Evolutionary conservation across 495 filamentous ascomycete species (phyloP).

Genomic region (Neurospora sp.): DNA sequence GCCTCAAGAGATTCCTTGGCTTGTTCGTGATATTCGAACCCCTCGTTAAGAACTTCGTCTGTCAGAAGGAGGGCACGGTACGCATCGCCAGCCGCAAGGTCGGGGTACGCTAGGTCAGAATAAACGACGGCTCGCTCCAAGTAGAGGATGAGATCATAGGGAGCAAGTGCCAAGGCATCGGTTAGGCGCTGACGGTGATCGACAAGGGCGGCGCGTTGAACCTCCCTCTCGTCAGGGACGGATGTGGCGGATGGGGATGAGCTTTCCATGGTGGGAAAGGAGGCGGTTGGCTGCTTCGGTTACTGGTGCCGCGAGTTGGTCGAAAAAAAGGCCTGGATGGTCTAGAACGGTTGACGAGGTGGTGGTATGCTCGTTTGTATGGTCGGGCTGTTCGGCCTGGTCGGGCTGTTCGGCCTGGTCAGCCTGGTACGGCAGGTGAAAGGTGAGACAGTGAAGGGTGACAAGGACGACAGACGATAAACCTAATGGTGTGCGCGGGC

Average conservation of each 20-base stretch:
- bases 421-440: background rate
- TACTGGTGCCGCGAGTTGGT: background rate
- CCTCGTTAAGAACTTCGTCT: constrained; percentile 66
- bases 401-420: background rate
- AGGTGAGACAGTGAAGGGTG: background rate
- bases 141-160: constrained; percentile 73
- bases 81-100: constrained; percentile 81
- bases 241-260: constrained; percentile 21
- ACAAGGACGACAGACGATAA: background rate
- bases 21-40: constrained; percentile 54
- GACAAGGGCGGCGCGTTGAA: constrained; percentile 31
- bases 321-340: background rate
- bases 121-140: constrained; percentile 62
- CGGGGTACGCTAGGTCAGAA: constrained; percentile 70
- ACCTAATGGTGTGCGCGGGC: background rate
- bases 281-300: background rate
- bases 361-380: background rate
- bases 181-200: constrained; percentile 36
- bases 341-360: background rate
- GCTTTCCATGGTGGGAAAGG: constrained; percentile 24
- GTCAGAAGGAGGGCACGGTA: constrained; percentile 79
- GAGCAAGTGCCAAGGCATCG: constrained; percentile 39
- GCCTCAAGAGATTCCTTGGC: constrained; percentile 33
- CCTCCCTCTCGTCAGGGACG: constrained; percentile 21
- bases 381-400: background rate